Conservation (phyloP, 768 basidiomycete species). For the Zangia roseola region DNA sequence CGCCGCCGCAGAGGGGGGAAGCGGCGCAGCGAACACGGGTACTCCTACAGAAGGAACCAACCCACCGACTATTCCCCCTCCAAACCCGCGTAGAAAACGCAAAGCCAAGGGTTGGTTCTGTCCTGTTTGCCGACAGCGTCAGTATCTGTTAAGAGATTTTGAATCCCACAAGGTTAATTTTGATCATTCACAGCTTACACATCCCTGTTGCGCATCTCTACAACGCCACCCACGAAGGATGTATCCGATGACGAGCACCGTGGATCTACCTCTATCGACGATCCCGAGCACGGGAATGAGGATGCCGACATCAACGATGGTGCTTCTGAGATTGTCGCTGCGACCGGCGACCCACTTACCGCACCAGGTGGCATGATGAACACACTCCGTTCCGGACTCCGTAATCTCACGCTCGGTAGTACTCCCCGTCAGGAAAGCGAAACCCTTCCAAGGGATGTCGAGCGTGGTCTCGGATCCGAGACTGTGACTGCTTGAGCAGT, state of each 20-base stretch:
- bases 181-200: slow-evolving; percentile 64
- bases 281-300: slow-evolving; percentile 24
- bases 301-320: slow-evolving; percentile 4
- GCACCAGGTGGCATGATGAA: slow-evolving; percentile 21
- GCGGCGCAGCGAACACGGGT: slow-evolving; percentile 12
- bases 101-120: slow-evolving; percentile 98
- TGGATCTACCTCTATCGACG: slow-evolving; percentile 26
- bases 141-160: slow-evolving; percentile 32
- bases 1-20: slow-evolving; percentile 25
- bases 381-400: slow-evolving; percentile 26
- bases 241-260: slow-evolving; percentile 32
- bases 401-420: slow-evolving; percentile 20
- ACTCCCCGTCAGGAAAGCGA: slow-evolving; percentile 20
- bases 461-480: slow-evolving; percentile 20
- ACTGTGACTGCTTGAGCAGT: slow-evolving; percentile 8
- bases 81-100: slow-evolving; percentile 68
- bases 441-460: slow-evolving; percentile 30
- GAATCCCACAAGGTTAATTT: not conserved
- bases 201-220: slow-evolving; percentile 80
- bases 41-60: slow-evolving; percentile 26
- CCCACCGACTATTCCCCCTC: slow-evolving; percentile 28
- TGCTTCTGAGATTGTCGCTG: not conserved
- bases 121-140: slow-evolving; percentile 93
- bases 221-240: slow-evolving; percentile 52
- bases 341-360: slow-evolving; percentile 12